Base-by-base conservation (phyloP, 2,329 filamentous ascomycete species). In the Apiospora aurea region DNA sequence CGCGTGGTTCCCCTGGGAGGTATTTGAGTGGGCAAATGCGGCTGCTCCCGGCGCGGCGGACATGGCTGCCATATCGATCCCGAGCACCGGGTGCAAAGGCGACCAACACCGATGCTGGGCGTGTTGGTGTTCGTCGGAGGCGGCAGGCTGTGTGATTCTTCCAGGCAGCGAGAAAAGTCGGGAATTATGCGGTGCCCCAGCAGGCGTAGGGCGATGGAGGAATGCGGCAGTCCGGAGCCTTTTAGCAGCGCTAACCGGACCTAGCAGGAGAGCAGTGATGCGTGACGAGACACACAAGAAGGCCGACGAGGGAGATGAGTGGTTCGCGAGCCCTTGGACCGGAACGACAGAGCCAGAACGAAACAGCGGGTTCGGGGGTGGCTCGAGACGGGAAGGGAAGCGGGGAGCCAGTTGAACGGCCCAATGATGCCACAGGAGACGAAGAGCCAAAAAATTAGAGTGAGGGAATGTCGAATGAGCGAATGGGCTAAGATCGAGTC, bases 1-100 rank as follows among this genome's bases (percentile, higher is more conserved):
- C 67, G 82, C 81, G 51, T 81, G 82, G 66, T 86, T 82, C 67
- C 83, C 87, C 77, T 89, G 84, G 71, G 84, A 84, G 77, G 85
- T 87, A 75, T 82, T 83, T 21, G 87, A 83, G 72, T 86, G 85
- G 73, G 84, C 85, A 73, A 89, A 80, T 66, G 85, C 83, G 73
- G 85, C 82, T 69, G 85, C 82, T 74, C 84, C 84, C 73, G 85
- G 84, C 75, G 82, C 82, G 75, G 86, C 81, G 75, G 87, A 87
- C 80, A 89, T 85, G 78, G 86, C 83, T 77, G 87, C 85, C 88
- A 89, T 89, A 70, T 74, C 74, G 68, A 72, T 67, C 70, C 57
- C 66, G 66, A 68, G 66, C 66, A 64, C 57, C 57, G 57, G 57
- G 57, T 64, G 57, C 57, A 64, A 64, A 41, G 57, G 57, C 57